Percentiles rank a stretch among this genome's conserved stretches.
These are phyloP conservation scores for Mycena sanguinolenta DNA, from an alignment of 768 basidiomycete species.

Conservation along the genomic window DNA sequence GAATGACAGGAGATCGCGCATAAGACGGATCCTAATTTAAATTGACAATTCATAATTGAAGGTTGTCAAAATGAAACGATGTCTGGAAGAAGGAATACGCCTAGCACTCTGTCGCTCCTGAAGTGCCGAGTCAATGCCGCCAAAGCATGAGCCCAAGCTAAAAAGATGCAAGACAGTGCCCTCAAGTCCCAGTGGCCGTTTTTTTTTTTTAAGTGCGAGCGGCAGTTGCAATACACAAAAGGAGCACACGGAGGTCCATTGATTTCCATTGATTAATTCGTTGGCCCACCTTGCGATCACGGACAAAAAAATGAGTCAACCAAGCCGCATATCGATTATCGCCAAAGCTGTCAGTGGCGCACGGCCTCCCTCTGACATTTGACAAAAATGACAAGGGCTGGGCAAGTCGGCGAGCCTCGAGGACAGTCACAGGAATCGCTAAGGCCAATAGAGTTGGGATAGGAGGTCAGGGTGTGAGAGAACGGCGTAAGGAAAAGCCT, in stretches of 20 bases:
- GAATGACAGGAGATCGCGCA: slow-evolving; percentile 13
- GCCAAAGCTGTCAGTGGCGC: slow-evolving; percentile 12
- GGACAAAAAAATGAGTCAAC: not conserved
- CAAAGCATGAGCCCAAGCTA: not conserved
- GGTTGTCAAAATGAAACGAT: slow-evolving; percentile 30
- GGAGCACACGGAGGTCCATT: not conserved
- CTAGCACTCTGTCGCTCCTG: not conserved
- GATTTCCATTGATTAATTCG: not conserved
- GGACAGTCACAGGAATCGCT: too few relatives aligned
- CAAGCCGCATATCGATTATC: not conserved
- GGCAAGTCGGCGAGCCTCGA: too few relatives aligned
- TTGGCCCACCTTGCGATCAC: not conserved
- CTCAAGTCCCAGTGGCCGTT: not conserved
- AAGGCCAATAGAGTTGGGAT: too few relatives aligned
- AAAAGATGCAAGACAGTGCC: not conserved
- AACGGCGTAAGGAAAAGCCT: too few relatives aligned
- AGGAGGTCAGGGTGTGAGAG: too few relatives aligned
- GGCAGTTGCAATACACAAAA: not conserved
- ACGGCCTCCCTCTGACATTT: not conserved
- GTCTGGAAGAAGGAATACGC: not conserved
- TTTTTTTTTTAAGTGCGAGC: not conserved
- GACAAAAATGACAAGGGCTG: not conserved
- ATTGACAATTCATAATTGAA: slow-evolving; percentile 4
- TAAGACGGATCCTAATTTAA: not conserved
- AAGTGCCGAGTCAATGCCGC: not conserved